Percentiles rank a stretch among this genome's conserved stretches.
phyloP scores from a whole-genome alignment of 2,329 filamentous ascomycete species.

The Cordyceps javanica region DNA sequence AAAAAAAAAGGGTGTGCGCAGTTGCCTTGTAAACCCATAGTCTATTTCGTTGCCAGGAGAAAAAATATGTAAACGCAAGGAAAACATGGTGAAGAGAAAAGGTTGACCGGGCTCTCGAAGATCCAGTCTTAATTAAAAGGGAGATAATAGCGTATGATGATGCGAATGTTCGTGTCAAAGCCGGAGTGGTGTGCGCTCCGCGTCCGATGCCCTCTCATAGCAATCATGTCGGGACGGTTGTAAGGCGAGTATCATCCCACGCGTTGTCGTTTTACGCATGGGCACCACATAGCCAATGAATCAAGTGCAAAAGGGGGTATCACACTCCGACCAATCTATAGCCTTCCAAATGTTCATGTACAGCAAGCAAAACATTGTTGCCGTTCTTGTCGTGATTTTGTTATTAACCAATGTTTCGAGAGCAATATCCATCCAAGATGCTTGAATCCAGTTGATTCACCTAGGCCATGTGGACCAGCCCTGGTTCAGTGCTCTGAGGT shows the following conservation, averaged over 20 bases:
- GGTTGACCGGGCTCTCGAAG: not conserved
- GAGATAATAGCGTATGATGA: not conserved
- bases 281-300: not conserved
- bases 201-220: not conserved
- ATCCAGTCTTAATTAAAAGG: not conserved
- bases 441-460: slow-evolving; percentile 15
- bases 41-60: slow-evolving; percentile 3
- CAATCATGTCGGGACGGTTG: not conserved
- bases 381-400: not conserved
- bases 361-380: slow-evolving; percentile 6
- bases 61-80: not conserved
- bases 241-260: not conserved
- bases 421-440: slow-evolving; percentile 2
- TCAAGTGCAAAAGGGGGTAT: slow-evolving; percentile 9
- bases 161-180: not conserved
- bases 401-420: not conserved
- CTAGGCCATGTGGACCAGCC: slow-evolving; percentile 36
- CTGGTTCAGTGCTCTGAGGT: slow-evolving; percentile 68
- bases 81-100: not conserved
- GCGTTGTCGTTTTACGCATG: not conserved
- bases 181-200: no score
- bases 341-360: slow-evolving; percentile 3
- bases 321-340: slow-evolving; percentile 13
- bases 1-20: not conserved
- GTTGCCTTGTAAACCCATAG: not conserved